Percentiles rank a stretch among this genome's conserved stretches.
phyloP scores from a whole-genome alignment of 2,329 filamentous ascomycete genomes.

The Penicillium janthinellum region DNA sequence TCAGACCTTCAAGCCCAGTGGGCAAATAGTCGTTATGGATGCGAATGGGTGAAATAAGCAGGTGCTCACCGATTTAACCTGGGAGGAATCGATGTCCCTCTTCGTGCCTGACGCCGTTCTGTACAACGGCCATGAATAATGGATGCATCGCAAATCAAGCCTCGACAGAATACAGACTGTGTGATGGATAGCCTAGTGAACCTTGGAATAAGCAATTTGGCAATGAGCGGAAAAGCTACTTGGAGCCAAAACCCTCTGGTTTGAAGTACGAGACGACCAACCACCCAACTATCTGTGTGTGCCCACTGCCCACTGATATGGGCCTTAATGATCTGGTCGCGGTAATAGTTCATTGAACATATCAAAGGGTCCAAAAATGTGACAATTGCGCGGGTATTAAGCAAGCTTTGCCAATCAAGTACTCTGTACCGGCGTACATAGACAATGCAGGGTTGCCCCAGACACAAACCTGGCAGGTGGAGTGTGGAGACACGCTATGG shows the following conservation, averaged over 20 bases:
- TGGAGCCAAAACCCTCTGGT: too few relatives aligned
- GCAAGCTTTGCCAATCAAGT: neutral
- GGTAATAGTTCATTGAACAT: neutral
- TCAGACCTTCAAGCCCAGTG: slow-evolving; percentile 50
- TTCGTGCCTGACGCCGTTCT: slow-evolving; percentile 21
- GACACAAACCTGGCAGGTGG: slow-evolving; percentile 14
- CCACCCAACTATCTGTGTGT: too few relatives aligned
- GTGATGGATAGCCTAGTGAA: neutral
- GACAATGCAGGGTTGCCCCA: slow-evolving; percentile 16
- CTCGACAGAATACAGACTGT: neutral
- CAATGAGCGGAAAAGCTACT: too few relatives aligned
- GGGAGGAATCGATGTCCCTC: slow-evolving; percentile 38
- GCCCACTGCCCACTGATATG: neutral
- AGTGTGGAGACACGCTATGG: slow-evolving; percentile 10
- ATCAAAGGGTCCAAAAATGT: neutral
- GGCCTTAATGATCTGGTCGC: too few relatives aligned
- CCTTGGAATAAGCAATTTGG: neutral
- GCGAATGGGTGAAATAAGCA: slow-evolving; percentile 41
- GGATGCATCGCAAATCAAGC: neutral
- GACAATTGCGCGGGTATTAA: neutral
- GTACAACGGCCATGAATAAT: neutral
- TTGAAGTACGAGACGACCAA: too few relatives aligned
- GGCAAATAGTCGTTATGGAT: slow-evolving; percentile 50
- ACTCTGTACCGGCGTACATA: neutral
- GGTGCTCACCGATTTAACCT: slow-evolving; percentile 32